Evolutionary conservation across 306 rosid genomes (phyloP).

Genomic region (Canavalia gladiata): DNA sequence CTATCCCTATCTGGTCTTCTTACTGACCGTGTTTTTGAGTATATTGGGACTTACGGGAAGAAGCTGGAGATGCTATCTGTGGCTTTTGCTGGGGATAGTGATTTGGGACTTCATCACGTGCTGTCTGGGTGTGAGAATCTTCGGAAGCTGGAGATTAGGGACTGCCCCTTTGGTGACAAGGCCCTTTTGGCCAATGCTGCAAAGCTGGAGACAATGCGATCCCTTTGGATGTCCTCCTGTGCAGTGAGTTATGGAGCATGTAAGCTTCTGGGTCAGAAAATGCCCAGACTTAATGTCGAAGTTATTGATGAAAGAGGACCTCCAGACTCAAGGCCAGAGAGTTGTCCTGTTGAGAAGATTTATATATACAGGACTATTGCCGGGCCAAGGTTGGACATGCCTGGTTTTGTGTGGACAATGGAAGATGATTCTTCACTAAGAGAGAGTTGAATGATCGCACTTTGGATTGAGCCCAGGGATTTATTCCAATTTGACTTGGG

Average conservation of each 20-base stretch:
- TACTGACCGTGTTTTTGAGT: constrained; percentile 84
- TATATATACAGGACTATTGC: constrained; percentile 81
- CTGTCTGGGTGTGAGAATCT: constrained; percentile 93
- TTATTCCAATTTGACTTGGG: constrained; percentile 12
- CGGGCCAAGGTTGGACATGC: constrained; percentile 89
- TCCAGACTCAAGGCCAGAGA: constrained; percentile 76
- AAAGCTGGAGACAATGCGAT: constrained; percentile 99
- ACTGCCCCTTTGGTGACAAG: constrained; percentile 97
- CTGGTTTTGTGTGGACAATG: constrained; percentile 82
- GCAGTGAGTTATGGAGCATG: constrained; percentile 93
- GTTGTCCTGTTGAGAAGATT: constrained; percentile 87
- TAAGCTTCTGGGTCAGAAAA: constrained; percentile 86
- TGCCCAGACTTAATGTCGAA: constrained; percentile 90
- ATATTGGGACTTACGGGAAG: constrained; percentile 76
- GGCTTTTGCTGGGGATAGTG: constrained; percentile 96
- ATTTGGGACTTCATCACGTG: constrained; percentile 86
- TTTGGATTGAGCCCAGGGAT: constrained; percentile 1
- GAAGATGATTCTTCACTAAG: constrained; percentile 59
- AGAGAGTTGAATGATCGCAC: constrained; percentile 55
- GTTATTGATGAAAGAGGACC: constrained; percentile 96
- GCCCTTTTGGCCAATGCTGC: constrained; percentile 98
- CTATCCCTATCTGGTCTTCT: constrained; percentile 92
- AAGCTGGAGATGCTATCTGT: constrained; percentile 96
- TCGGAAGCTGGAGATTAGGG: constrained; percentile 93
- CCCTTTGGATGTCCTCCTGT: constrained; percentile 99